Conservation (phyloP, 2,329 filamentous ascomycete species). For the Teratosphaeria epicoccoides region DNA sequence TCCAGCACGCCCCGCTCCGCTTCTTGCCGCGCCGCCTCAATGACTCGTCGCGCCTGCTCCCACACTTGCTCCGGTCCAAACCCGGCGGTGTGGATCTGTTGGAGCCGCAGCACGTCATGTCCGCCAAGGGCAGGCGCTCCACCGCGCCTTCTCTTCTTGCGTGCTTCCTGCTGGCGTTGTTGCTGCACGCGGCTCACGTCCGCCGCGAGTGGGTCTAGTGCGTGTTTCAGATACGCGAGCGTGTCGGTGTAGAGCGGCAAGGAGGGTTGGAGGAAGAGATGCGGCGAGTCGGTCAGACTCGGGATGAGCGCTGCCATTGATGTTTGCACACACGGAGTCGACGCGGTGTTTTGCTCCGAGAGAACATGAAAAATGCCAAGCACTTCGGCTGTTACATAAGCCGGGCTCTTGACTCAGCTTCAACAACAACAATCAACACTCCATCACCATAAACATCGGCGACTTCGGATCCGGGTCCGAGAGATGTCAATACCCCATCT, state of each 20-base stretch:
- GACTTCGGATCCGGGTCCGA: neutral
- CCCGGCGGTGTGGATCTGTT: constrained; percentile 74
- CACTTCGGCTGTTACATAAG: too few species aligned
- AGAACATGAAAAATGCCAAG: too few species aligned
- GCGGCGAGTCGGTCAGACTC: constrained; percentile 35
- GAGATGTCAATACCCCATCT: too few species aligned
- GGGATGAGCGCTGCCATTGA: constrained; percentile 11
- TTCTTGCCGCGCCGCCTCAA: constrained; percentile 52
- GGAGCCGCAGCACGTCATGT: constrained; percentile 56
- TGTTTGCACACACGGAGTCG: too few species aligned
- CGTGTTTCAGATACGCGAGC: constrained; percentile 65
- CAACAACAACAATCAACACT: too few species aligned
- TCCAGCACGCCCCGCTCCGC: constrained; percentile 37
- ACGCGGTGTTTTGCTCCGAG: too few species aligned
- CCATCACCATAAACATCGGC: too few species aligned
- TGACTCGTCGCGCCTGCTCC: constrained; percentile 81
- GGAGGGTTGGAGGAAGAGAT: constrained; percentile 67
- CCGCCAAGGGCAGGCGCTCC: constrained; percentile 31
- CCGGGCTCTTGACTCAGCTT: too few species aligned
- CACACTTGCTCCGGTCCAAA: constrained; percentile 85
- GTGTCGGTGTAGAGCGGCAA: constrained; percentile 56
- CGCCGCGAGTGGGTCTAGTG: constrained; percentile 66
- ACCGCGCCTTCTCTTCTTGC: constrained; percentile 66
- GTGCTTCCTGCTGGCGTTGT: constrained; percentile 53
- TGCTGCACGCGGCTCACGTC: constrained; percentile 64